A percentile compares a stretch with the other conserved stretches of the same genome.
Evolutionary conservation across 495 filamentous ascomycete genomes (phyloP).

Genomic region (Lineolata rhizophorae): DNA sequence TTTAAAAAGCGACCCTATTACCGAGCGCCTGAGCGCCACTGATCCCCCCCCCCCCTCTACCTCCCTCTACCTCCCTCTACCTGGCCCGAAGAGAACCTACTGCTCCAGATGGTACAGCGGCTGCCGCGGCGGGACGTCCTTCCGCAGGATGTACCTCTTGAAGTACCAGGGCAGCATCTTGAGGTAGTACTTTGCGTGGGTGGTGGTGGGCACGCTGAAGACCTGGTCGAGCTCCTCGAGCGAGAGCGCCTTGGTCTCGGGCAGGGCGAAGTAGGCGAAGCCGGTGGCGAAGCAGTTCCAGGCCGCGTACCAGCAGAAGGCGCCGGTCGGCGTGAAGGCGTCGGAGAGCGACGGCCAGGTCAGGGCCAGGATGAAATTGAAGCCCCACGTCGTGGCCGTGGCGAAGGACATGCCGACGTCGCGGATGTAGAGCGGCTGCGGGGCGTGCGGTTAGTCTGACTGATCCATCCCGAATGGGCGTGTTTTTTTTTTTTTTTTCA

Average conservation of each 20-base stretch:
- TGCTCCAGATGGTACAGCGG: too few relatives aligned
- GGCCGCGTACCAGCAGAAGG: constrained; percentile 35
- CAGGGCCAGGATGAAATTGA: constrained; percentile 42
- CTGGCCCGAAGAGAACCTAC: too few relatives aligned
- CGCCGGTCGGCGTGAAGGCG: constrained; percentile 34
- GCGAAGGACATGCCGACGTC: constrained; percentile 18
- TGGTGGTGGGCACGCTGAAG: constrained; percentile 6
- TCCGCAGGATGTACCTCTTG: too few relatives aligned
- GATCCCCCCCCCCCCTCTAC: too few relatives aligned
- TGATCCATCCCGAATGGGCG: too few relatives aligned
- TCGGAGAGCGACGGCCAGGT: constrained; percentile 37
- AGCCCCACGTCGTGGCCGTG: constrained; percentile 49
- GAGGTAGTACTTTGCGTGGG: too few relatives aligned
- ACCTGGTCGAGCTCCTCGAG: constrained; percentile 14
- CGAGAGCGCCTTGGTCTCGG: constrained; percentile 10
- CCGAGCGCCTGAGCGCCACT: too few relatives aligned
- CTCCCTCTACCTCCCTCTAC: too few relatives aligned
- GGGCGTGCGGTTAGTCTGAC: constrained; percentile 7
- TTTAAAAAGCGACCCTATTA: too few relatives aligned
- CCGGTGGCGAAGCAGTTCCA: constrained; percentile 19
- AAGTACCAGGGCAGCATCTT: too few relatives aligned
- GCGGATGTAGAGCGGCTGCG: constrained; percentile 7
- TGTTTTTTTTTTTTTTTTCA: too few relatives aligned
- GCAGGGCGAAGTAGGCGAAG: constrained; percentile 7
- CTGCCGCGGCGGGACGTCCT: too few relatives aligned